Percentiles rank a stretch among this genome's conserved stretches.
phyloP scores from a whole-genome alignment of 2,329 filamentous ascomycete genomes.

The Nigrograna mackinnonii region DNA sequence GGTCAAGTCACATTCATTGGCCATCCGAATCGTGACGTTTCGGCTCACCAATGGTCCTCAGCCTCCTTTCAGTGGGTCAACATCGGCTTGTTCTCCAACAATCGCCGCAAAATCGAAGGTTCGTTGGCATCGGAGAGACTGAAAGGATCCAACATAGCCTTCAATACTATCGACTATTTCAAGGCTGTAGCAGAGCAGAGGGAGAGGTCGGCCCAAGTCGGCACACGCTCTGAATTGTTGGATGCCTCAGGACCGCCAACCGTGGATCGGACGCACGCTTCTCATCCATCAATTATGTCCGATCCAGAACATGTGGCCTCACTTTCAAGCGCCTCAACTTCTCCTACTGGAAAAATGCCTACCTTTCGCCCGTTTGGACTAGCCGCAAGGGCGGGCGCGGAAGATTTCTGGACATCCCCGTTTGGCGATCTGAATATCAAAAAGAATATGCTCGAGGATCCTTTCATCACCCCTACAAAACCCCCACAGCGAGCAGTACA shows the following conservation, averaged over 20 bases:
- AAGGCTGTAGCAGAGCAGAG: constrained; percentile 46
- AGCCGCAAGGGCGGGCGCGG: background rate
- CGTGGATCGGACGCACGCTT: background rate
- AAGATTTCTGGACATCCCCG: too few relatives aligned
- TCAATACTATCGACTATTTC: constrained; percentile 46
- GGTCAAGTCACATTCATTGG: constrained; percentile 51
- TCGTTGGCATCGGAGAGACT: constrained; percentile 46
- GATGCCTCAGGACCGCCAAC: constrained; percentile 1
- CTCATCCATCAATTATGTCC: constrained; percentile 5
- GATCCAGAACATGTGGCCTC: constrained; percentile 7
- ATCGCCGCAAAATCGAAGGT: constrained; percentile 47
- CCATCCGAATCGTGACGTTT: constrained; percentile 52
- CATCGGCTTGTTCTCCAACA: constrained; percentile 48
- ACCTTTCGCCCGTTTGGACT: background rate
- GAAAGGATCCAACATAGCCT: constrained; percentile 37
- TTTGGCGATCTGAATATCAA: too few relatives aligned
- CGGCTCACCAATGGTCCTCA: constrained; percentile 51
- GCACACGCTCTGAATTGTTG: constrained; percentile 15
- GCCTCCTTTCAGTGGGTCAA: constrained; percentile 47
- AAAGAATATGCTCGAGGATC: too few relatives aligned
- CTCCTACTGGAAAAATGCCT: constrained; percentile 1
- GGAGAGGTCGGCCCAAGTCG: constrained; percentile 15
- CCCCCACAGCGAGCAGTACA: too few relatives aligned
- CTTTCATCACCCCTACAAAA: constrained; percentile 30
- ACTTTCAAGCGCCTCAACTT: constrained; percentile 9